A percentile compares a stretch with the other conserved stretches of the same genome.
Evolutionary conservation across 1,284 basidiomycete species (phyloP).

Genomic region (Leccinum variabile): DNA sequence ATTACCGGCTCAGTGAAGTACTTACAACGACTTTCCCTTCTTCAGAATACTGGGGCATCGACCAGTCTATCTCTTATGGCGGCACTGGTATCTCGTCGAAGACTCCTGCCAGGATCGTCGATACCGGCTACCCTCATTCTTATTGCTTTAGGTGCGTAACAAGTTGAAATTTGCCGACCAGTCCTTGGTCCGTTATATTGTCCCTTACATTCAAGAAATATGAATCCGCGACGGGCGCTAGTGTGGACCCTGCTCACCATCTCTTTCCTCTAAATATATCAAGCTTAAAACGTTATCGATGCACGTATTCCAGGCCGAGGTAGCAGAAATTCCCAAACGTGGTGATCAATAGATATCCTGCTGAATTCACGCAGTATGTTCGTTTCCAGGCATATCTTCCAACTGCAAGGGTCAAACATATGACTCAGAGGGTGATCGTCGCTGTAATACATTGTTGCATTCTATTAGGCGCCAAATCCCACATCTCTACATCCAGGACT

Average conservation of each 20-base stretch:
- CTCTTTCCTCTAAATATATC: slow-evolving; percentile 36
- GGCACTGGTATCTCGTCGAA: slow-evolving; percentile 37
- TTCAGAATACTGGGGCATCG: slow-evolving; percentile 54
- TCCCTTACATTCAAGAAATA: slow-evolving; percentile 44
- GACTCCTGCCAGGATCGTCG: slow-evolving; percentile 50
- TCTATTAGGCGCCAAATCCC: no score
- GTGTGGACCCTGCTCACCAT: slow-evolving; percentile 40
- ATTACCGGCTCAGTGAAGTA: slow-evolving; percentile 47
- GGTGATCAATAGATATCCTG: no score
- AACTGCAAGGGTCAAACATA: no score
- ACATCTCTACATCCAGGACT: no score
- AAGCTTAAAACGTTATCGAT: slow-evolving; percentile 1
- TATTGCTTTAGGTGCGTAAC: slow-evolving; percentile 38
- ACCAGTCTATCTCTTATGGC: slow-evolving; percentile 52
- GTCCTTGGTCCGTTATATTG: not conserved
- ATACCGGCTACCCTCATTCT: slow-evolving; percentile 54
- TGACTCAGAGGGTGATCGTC: no score
- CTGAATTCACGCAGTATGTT: no score
- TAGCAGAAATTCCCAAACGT: no score
- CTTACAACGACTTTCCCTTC: slow-evolving; percentile 50
- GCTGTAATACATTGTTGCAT: no score
- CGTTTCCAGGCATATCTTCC: no score
- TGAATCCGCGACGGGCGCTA: slow-evolving; percentile 50
- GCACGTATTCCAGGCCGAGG: slow-evolving; percentile 22
- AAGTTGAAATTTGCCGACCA: not conserved